Conservation (phyloP, 73 alveolate genomes). For the Blepharisma japonicum region DNA sequence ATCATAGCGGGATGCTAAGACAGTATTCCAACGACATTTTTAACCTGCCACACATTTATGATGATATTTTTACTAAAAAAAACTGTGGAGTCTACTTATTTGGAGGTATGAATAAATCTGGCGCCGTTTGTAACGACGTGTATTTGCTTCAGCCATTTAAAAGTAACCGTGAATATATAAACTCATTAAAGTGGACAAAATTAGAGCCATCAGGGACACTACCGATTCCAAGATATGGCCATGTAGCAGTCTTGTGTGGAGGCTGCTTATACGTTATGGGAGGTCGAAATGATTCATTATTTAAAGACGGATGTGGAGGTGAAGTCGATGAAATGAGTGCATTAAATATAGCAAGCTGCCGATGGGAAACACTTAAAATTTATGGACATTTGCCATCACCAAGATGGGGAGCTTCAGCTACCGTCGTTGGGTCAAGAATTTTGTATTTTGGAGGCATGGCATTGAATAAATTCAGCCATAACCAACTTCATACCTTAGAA, state of each 20-base stretch:
- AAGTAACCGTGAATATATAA: neutral
- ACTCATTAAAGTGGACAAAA: neutral
- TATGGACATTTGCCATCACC: neutral
- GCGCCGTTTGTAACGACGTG: neutral
- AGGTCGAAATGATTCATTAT: neutral
- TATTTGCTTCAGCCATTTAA: neutral
- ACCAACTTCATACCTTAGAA: neutral
- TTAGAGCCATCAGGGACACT: neutral
- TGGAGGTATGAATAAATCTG: slow-evolving; percentile 1
- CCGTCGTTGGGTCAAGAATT: neutral
- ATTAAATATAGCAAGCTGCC: neutral
- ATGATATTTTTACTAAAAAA: neutral
- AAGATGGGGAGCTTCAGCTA: neutral
- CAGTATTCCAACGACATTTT: neutral
- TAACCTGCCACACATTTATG: neutral
- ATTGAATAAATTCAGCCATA: neutral
- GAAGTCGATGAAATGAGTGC: neutral
- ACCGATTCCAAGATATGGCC: neutral
- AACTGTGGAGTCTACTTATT: neutral
- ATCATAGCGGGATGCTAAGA: neutral
- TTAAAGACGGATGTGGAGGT: neutral
- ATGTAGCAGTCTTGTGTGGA: neutral
- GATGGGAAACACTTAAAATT: neutral
- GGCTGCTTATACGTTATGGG: neutral
- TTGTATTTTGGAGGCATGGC: slow-evolving; percentile 2